Evolutionary conservation across 208 protist species (phyloP), one percentile per base, ranked within the genome.

Genomic region (Trypanosoma brucei): DNA sequence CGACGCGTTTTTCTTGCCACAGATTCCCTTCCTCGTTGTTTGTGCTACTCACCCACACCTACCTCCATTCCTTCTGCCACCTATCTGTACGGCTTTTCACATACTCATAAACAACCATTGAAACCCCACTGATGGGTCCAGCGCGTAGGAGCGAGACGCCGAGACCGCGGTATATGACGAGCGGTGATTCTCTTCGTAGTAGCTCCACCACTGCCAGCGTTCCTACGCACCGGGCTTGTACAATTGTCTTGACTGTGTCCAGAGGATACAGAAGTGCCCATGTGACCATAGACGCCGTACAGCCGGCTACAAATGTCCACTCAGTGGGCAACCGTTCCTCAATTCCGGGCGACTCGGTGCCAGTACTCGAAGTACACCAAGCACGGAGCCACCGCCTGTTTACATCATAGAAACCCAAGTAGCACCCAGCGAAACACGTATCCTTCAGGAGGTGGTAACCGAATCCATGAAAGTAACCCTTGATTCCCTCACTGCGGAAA

Each of bases 231-330:
- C 78, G 72, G 36, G 85, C 69, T 79, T 95, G 89, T 59, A 88
- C 75, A 7, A 91, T 67, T 8, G 89, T 95, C 64, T 95, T 95
- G 48, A 93, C 33, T 14, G 89, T 95, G 76, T 95, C 89, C 6
- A 95, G 60, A 0, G 89, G 89, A 54, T 84, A 95, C 0, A 95
- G 61, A 2, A 95, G 34, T 4, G 64, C 49, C 86, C 89, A 95
- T 34, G 89, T 93, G 13, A 70, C 51, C 81, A 88, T 89, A 14
- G 75, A 84, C 1, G 88, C 76, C 9, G 68, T 40, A 11, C 79
- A 75, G 1, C 87, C 87, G 14, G 88, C 70, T 13, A 84, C 14
- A 59, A 91, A 91, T 36, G 82, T 75, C 13, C 56, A 39, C n/a
- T 59, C 30, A 55, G 48, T 7, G 39, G 36, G 40, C 42, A 48